Base-by-base conservation (phyloP, 805 yeast genomes). In the Barnettozyma vustinii region DNA sequence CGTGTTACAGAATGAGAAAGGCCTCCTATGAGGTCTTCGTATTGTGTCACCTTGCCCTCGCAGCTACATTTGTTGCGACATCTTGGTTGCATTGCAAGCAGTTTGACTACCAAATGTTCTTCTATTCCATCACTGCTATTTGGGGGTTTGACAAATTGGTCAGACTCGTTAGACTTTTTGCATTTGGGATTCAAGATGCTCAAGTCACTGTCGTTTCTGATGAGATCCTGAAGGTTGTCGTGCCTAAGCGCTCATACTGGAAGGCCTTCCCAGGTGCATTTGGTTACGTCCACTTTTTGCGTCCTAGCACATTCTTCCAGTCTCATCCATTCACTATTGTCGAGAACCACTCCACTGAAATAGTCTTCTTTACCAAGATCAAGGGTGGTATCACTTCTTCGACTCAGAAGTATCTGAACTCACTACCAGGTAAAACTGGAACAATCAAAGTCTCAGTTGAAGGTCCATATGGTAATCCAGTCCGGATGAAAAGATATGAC, bases 241-340 rank as follows among this genome's bases (percentile, higher is more conserved):
- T 55, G 59, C 45, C 65, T 55, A 55, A 64, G 65, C 53, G 84
- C 85, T 23, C 59, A 6, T 57, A 59, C 48, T 80, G 84, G 77
- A 71, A 68, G 33, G 65, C 75, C 16, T 64, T 56, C 49, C 83
- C 89, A 7, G 85, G 87, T 47, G 68, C 76, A n/a, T 79, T 65
- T 59, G 80, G 76, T 3, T 84, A 72, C 58, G 64, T 86, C 40
- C 76, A 82, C 64, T 80, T 82, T 61, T 54, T 82, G 47, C 67
- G 75, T 39, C 69, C 75, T 21, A 59, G 66, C 2, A 66, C 75
- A 36, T 80, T 83, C 62, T 82, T 82, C 80, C 88, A 84, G 61
- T 78, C 84, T 7, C 89, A 84, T 61, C 92, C 92, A 13, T 84
- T 87, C 65, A 81, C 92, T 4, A 65, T 78, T 23, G 70, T 77